A percentile compares a stretch with the other conserved stretches of the same genome.
These are phyloP conservation scores for Chiua virens DNA, from an alignment of 768 basidiomycete species.

Conservation along the genomic window DNA sequence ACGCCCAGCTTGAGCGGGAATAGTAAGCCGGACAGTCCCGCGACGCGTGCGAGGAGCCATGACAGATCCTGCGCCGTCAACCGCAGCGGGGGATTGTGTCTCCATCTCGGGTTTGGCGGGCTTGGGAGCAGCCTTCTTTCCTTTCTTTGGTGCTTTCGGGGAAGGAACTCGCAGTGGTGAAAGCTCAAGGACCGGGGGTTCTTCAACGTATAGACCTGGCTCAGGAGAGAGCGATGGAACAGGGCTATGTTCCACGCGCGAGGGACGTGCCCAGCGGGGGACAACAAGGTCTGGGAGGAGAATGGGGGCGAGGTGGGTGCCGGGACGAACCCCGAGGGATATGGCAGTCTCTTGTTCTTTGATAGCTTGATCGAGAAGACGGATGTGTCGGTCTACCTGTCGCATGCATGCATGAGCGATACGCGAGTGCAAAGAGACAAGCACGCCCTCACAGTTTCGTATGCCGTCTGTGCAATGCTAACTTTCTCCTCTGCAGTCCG, in stretches of 20 bases:
- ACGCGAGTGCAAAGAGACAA: neutral
- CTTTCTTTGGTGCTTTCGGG: slow-evolving; percentile 22
- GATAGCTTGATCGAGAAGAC: slow-evolving; percentile 74
- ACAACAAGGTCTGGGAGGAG: slow-evolving; percentile 63
- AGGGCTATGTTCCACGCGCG: slow-evolving; percentile 44
- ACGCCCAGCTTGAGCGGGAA: slow-evolving; percentile 31
- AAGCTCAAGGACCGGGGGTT: slow-evolving; percentile 7
- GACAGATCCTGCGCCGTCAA: slow-evolving; percentile 8
- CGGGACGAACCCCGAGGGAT: slow-evolving; percentile 50
- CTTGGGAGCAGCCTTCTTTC: slow-evolving; percentile 20
- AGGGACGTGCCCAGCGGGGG: slow-evolving; percentile 50
- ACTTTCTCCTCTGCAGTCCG: slow-evolving; percentile 76
- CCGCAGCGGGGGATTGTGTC: neutral
- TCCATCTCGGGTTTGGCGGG: slow-evolving; percentile 20
- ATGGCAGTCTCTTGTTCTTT: slow-evolving; percentile 58
- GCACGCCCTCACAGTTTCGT: slow-evolving; percentile 57
- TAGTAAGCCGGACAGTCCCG: slow-evolving; percentile 32
- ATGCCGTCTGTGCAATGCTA: slow-evolving; percentile 67
- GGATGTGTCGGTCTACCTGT: slow-evolving; percentile 79
- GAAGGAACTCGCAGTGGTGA: slow-evolving; percentile 8
- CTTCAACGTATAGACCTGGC: slow-evolving; percentile 19
- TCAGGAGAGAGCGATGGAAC: slow-evolving; percentile 37
- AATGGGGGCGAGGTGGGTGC: slow-evolving; percentile 52
- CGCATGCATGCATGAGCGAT: neutral
- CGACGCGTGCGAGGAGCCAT: slow-evolving; percentile 21